Percentiles rank a stretch among this genome's conserved stretches.
Conservation (phyloP, 2,329 filamentous ascomycete species). For the Didymella arachidicola region DNA sequence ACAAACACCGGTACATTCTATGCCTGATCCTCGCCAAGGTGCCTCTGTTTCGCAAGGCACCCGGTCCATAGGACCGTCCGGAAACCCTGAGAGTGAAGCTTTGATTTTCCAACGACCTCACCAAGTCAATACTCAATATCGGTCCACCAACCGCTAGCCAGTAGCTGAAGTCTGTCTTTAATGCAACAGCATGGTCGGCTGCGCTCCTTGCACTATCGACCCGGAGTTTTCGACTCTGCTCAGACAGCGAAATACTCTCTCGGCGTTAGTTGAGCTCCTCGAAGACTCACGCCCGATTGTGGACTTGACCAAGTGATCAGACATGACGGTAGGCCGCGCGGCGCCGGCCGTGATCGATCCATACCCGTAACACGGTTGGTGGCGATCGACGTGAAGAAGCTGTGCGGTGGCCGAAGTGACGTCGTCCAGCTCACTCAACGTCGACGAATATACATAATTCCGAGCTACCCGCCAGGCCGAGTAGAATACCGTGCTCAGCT, state of each 20-base stretch:
- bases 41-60: background rate
- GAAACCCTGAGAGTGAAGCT: background rate
- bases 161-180: background rate
- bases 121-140: too few species aligned
- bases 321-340: background rate
- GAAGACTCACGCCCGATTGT: background rate
- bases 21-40: background rate
- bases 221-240: background rate
- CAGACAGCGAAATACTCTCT: background rate
- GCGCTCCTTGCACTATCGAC: background rate
- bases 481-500: background rate
- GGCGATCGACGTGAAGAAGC: background rate
- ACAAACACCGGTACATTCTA: background rate
- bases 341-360: slow-evolving; percentile 1
- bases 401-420: background rate
- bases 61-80: background rate
- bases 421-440: slow-evolving; percentile 5
- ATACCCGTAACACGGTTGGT: background rate
- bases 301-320: background rate
- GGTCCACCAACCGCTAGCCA: background rate
- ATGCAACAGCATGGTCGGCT: background rate
- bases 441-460: background rate
- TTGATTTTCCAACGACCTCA: background rate
- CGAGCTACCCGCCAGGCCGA: background rate
- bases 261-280: background rate